Conservation (phyloP, 140 eudicot species). For the Bidens hawaiensis region DNA sequence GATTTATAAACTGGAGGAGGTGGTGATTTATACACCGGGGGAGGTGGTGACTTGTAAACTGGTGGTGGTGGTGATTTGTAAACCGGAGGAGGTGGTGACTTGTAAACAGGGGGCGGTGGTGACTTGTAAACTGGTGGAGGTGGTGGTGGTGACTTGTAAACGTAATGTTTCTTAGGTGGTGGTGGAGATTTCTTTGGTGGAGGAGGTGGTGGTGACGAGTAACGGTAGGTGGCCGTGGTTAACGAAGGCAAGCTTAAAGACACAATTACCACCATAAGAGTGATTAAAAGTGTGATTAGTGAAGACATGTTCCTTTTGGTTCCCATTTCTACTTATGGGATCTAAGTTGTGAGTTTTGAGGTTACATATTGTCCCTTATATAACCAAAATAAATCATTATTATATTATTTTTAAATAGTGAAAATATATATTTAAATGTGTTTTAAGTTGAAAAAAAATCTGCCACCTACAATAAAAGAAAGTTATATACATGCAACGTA, state of each 20-base stretch:
- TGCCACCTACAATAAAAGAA: slow-evolving; percentile 6
- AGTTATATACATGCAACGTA: neutral
- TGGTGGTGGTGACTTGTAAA: slow-evolving; percentile 32
- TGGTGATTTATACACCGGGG: slow-evolving; percentile 14
- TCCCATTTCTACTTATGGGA: slow-evolving; percentile 21
- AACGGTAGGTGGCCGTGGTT: slow-evolving; percentile 17
- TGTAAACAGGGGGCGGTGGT: slow-evolving; percentile 1
- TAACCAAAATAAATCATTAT: neutral
- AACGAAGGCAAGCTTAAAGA: slow-evolving; percentile 27
- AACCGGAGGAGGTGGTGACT: slow-evolving; percentile 1
- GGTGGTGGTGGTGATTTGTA: slow-evolving; percentile 19
- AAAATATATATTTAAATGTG: too few relatives aligned
- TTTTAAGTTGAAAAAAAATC: neutral
- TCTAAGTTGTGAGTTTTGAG: slow-evolving; percentile 6
- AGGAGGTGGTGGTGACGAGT: slow-evolving; percentile 25
- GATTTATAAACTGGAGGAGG: neutral
- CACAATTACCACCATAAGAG: slow-evolving; percentile 18
- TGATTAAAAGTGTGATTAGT: slow-evolving; percentile 11
- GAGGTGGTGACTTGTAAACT: slow-evolving; percentile 15
- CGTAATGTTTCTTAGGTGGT: slow-evolving; percentile 8
- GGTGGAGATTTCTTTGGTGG: slow-evolving; percentile 19
- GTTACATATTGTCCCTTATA: slow-evolving; percentile 18
- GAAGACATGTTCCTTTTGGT: slow-evolving; percentile 1
- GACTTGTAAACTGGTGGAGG: slow-evolving; percentile 19
- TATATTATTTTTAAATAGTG: neutral